These are phyloP conservation scores for Diaporthe velutina DNA, from an alignment of 2,329 filamentous ascomycete genomes.

Conservation along the genomic window DNA sequence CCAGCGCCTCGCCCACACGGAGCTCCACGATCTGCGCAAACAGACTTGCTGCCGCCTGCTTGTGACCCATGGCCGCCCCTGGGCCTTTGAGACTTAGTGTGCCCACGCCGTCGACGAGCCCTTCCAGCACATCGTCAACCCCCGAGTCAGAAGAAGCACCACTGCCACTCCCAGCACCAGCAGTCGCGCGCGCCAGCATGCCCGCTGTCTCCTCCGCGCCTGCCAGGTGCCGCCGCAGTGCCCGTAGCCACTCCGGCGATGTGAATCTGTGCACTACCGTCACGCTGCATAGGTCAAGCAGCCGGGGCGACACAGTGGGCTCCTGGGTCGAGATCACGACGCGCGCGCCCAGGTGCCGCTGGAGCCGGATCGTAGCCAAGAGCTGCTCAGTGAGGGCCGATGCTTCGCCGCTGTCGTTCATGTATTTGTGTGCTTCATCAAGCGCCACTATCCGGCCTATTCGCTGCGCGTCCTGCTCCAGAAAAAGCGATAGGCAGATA, in stretches of 20 bases:
- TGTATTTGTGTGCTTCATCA: conserved; percentile 85
- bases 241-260: conserved; percentile 50
- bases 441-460: conserved; percentile 75
- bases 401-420: conserved; percentile 69
- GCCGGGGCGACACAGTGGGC: conserved; percentile 75
- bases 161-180: not conserved
- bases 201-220: conserved; percentile 43
- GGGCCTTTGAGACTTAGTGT: conserved; percentile 38
- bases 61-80: conserved; percentile 15
- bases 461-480: conserved; percentile 62
- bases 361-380: conserved; percentile 74
- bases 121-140: conserved; percentile 3
- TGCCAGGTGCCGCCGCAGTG: conserved; percentile 48
- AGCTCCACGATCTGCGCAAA: conserved; percentile 59
- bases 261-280: conserved; percentile 80
- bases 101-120: conserved; percentile 1
- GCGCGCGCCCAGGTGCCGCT: conserved; percentile 76
- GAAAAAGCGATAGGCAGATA: conserved; percentile 76
- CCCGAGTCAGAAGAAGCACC: conserved; percentile 12
- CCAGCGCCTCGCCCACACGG: conserved; percentile 58
- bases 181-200: conserved; percentile 41
- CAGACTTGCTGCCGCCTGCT: conserved; percentile 48
- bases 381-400: conserved; percentile 72
- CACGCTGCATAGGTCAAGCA: conserved; percentile 80
- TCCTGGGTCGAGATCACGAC: conserved; percentile 84